Conservation (phyloP, 805 yeast genomes). For the Diddensiella caesifluorescens region DNA sequence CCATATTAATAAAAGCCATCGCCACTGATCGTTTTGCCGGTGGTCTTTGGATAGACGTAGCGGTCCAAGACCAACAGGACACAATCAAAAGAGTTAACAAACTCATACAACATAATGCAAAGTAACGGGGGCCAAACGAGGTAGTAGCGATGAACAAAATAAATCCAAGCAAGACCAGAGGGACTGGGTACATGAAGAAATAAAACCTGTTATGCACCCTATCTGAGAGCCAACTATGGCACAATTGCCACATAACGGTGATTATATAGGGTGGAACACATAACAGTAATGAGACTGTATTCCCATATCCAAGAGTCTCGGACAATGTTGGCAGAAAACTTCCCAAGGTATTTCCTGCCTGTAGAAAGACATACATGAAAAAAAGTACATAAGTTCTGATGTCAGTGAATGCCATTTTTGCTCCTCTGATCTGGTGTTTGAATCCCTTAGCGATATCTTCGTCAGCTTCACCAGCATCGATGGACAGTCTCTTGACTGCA, state of each 20-base stretch:
- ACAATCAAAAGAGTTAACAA: slow-evolving; percentile 5
- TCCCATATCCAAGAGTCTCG: slow-evolving; percentile 46
- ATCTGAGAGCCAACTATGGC: slow-evolving; percentile 54
- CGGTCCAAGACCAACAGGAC: slow-evolving; percentile 42
- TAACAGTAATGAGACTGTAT: slow-evolving; percentile 47
- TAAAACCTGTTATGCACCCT: slow-evolving; percentile 50
- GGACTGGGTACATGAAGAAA: slow-evolving; percentile 8
- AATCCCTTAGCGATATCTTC: not conserved
- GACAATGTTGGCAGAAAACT: slow-evolving; percentile 60
- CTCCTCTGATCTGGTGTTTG: not conserved
- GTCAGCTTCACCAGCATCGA: slow-evolving; percentile 17
- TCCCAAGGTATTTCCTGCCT: slow-evolving; percentile 55
- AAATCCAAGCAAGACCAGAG: slow-evolving; percentile 3
- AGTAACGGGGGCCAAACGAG: slow-evolving; percentile 2
- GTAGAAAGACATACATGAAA: slow-evolving; percentile 27
- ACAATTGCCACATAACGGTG: slow-evolving; percentile 46
- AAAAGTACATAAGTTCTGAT: slow-evolving; percentile 20
- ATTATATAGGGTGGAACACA: slow-evolving; percentile 56
- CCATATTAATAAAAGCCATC: slow-evolving; percentile 49
- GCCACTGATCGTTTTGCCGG: slow-evolving; percentile 55
- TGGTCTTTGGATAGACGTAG: slow-evolving; percentile 52
- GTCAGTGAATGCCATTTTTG: slow-evolving; percentile 21
- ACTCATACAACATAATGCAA: slow-evolving; percentile 5
- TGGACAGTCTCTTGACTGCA: slow-evolving; percentile 20
- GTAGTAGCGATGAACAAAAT: slow-evolving; percentile 4